phyloP scores from a whole-genome alignment of 305 asterid species.

The Fraxinus nigra region DNA sequence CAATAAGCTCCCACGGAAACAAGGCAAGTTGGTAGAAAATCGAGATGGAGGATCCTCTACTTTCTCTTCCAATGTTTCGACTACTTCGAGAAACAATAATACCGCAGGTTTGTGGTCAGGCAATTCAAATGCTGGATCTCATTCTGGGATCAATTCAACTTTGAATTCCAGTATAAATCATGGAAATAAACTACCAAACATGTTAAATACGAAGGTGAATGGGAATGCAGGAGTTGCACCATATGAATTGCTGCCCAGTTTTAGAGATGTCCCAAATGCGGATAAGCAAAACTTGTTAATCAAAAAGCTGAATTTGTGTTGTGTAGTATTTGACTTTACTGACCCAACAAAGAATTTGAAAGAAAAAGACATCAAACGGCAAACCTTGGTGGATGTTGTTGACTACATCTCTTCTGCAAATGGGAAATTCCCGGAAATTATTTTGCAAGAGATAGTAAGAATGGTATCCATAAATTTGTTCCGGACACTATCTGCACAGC shows the following conservation, averaged over 20 bases:
- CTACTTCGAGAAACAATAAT: slow-evolving; percentile 32
- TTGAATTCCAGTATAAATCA: slow-evolving; percentile 23
- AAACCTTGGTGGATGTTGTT: slow-evolving; percentile 45
- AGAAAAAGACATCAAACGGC: slow-evolving; percentile 51
- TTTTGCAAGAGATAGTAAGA: slow-evolving; percentile 41
- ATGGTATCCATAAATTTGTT: slow-evolving; percentile 56
- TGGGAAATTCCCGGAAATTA: slow-evolving; percentile 28
- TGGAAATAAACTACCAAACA: slow-evolving; percentile 9
- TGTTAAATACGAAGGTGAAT: not conserved
- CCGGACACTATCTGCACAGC: slow-evolving; percentile 34
- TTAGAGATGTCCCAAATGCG: slow-evolving; percentile 45
- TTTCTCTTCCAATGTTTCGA: slow-evolving; percentile 15
- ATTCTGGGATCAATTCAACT: not conserved
- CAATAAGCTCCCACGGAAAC: slow-evolving; percentile 51
- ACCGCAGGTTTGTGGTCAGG: slow-evolving; percentile 9
- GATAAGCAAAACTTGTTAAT: slow-evolving; percentile 48
- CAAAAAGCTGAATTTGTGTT: slow-evolving; percentile 43
- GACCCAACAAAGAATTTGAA: slow-evolving; percentile 39
- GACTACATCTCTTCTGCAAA: slow-evolving; percentile 42
- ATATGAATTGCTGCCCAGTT: slow-evolving; percentile 41
- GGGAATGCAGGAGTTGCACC: slow-evolving; percentile 7
- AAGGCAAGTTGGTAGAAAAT: slow-evolving; percentile 14
- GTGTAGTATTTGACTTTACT: slow-evolving; percentile 21
- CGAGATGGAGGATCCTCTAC: not conserved
- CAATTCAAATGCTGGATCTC: slow-evolving; percentile 23